These are phyloP conservation scores for Crataegus laevigata DNA, from an alignment of 306 rosid species.

Conservation along the genomic window DNA sequence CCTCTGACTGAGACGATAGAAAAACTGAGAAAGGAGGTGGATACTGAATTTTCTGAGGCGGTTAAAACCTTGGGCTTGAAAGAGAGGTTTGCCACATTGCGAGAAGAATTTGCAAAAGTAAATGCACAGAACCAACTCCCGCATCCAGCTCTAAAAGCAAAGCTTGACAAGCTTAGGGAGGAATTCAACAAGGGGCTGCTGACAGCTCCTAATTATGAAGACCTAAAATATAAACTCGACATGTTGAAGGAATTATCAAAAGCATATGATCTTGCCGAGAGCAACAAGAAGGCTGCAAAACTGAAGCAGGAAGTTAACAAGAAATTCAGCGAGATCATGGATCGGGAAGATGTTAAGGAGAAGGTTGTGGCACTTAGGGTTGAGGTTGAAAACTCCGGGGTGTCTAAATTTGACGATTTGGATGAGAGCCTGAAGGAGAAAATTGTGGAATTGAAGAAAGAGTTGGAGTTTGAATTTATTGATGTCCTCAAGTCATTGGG, in stretches of 20 bases:
- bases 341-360: constrained; percentile 48
- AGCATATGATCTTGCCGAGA: constrained; percentile 35
- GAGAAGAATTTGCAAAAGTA: constrained; percentile 46
- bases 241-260: constrained; percentile 53
- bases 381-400: constrained; percentile 50
- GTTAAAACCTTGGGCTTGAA: constrained; percentile 51
- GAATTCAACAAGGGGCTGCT: constrained; percentile 47
- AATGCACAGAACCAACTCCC: constrained; percentile 34
- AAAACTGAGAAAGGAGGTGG: constrained; percentile 54
- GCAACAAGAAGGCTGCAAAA: constrained; percentile 24
- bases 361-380: constrained; percentile 41
- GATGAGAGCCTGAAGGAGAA: constrained; percentile 52
- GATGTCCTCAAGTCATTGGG: constrained; percentile 53
- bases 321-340: constrained; percentile 34
- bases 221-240: constrained; percentile 44
- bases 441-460: constrained; percentile 42
- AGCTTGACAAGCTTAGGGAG: constrained; percentile 51
- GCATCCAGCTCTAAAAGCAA: constrained; percentile 47
- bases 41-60: constrained; percentile 55
- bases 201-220: constrained; percentile 54
- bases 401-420: constrained; percentile 35
- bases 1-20: constrained; percentile 44
- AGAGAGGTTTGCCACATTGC: constrained; percentile 39
- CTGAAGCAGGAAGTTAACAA: constrained; percentile 54
- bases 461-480: constrained; percentile 45